Evolutionary conservation across 345 rosid genomes (phyloP), one percentile per base, ranked within the genome.

Genomic region (Bruguiera sexangula): DNA sequence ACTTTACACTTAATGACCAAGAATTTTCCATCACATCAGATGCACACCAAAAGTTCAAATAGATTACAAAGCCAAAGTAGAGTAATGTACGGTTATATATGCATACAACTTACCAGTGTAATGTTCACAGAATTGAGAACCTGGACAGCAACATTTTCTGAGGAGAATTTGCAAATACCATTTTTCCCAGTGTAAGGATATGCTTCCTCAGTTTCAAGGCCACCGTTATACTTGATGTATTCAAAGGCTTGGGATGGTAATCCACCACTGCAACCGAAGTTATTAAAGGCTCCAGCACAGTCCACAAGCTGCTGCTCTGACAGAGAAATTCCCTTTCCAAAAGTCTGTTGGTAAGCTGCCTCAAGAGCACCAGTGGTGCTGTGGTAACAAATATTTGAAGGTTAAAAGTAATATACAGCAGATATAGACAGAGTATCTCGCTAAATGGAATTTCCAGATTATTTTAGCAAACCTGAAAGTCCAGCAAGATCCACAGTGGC

Each of bases 271-370:
- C 99, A 95, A 52, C 99, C 99, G 51, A 82, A 84, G 80, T 95
- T 95, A 72, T 90, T 86, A 77, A 88, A 95, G 60, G 96, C 90
- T 57, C 86, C 78, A 34, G 99, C 99, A 68, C 99, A 95, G 80
- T 95, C 99, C 74, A 95, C 99, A 69, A 95, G 97, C 84, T 95
- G 99, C 72, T 95, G 99, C 78, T 95, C 99, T 18, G 99, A 92
- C 19, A 95, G 82, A 54, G 93, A 87, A 65, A 90, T 90, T 53
- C 67, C 83, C 78, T 92, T 92, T 62, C 96, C 92, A 75, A 82
- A 87, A 43, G 97, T 96, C 74, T 92, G 99, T 75, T 81, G 92
- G 73, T 95, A 95, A 75, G 98, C 99, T 66, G 99, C 97, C 84
- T 95, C 99, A 54, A 95, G 96, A 52, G 99, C 92, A 72, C 99